Conservation (phyloP, 2,329 filamentous ascomycete genomes). For the Trichoderma lentiforme region DNA sequence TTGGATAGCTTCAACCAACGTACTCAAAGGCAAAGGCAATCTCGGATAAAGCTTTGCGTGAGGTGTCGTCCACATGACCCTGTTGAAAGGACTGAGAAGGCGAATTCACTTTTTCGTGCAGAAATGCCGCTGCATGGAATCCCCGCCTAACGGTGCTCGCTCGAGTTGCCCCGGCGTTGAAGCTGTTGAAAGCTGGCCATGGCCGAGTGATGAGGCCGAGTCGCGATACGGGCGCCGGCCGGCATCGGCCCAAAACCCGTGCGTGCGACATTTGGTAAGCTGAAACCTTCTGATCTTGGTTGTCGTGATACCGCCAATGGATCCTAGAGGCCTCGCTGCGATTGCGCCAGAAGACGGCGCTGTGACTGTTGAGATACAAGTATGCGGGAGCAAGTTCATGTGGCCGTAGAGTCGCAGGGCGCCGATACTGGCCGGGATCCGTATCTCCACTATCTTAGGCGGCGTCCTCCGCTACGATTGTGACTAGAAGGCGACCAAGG, state of each 20-base stretch:
- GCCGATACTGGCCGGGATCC: conserved; percentile 6
- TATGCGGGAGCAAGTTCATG: not conserved
- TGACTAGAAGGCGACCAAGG: not conserved
- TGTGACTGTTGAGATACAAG: not conserved
- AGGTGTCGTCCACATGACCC: conserved; percentile 16
- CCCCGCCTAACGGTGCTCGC: not conserved
- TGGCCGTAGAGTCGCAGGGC: not conserved
- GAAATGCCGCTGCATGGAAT: not conserved
- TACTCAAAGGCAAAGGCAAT: conserved; percentile 40
- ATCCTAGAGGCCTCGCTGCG: not conserved
- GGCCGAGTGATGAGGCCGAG: not conserved
- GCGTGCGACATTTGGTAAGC: not conserved
- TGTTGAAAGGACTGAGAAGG: not conserved
- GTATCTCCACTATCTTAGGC: conserved; percentile 11
- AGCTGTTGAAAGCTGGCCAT: not conserved
- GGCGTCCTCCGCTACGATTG: not conserved
- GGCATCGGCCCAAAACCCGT: conserved; percentile 13
- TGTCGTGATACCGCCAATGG: not conserved
- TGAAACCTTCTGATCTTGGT: not conserved
- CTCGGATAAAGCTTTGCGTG: conserved; percentile 30
- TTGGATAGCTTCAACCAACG: conserved; percentile 18
- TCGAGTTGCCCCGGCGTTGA: not conserved
- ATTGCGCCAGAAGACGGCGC: not conserved
- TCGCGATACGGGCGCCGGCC: not conserved
- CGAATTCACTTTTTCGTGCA: not conserved